Evolutionary conservation across 2,329 filamentous ascomycete species (phyloP), one percentile per base, ranked within the genome.

Genomic region (Cyanodermella asteris): DNA sequence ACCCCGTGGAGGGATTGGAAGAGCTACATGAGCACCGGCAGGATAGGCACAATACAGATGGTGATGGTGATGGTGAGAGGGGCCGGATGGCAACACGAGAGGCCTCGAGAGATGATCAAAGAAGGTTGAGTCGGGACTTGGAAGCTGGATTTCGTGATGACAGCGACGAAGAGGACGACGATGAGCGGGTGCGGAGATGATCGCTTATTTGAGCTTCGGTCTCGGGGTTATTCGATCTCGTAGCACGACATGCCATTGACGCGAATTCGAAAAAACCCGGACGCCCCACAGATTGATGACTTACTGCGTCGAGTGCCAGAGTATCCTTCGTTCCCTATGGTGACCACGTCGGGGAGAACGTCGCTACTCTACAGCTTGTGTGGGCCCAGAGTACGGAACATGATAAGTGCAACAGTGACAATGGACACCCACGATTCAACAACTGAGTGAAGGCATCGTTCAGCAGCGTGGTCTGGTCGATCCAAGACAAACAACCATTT

Each of bases 81-180:
- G 36, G 36, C n/a, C n/a, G n/a, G n/a, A n/a, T n/a, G n/a, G n/a
- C n/a, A n/a, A n/a, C n/a, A n/a, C n/a, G n/a, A n/a, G n/a, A n/a
- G n/a, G n/a, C n/a, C n/a, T n/a, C n/a, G n/a, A n/a, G n/a, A n/a
- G n/a, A n/a, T n/a, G n/a, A n/a, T n/a, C n/a, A n/a, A n/a, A 42
- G 64, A 36, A 59, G 80, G 33, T 40, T 91, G 32, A 84, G 77
- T 44, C 59, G 78, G 49, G 80, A 91, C 53, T 47, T 84, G 25
- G 76, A 84, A 44, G 62, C 72, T 38, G 72, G 71, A 0, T 78
- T 78, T 41, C 64, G 65, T 47, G 72, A 77, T 43, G 70, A 75
- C 36, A 76, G 72, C 41, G 67, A 72, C 28, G 66, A 72, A 18
- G 64, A 69, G 27, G 43, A 39, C 5, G 46, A 41, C n/a, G 33